Conservation (phyloP, 2,329 filamentous ascomycete species). For the Beauveria pseudobassiana region DNA sequence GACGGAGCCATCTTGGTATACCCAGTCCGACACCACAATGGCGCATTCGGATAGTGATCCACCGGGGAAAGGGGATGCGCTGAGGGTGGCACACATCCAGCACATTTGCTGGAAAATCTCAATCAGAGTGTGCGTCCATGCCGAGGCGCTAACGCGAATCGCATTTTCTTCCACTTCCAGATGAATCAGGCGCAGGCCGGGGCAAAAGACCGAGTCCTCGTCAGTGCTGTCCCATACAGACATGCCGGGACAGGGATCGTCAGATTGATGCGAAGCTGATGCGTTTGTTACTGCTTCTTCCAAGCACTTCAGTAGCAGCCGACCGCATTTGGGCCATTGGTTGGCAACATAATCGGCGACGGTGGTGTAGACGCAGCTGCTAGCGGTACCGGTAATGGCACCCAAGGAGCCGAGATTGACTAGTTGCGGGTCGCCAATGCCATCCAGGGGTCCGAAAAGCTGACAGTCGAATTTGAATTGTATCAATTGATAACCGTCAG, state of each 20-base stretch:
- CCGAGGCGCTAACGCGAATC: slow-evolving; percentile 26
- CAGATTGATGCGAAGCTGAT: slow-evolving; percentile 18
- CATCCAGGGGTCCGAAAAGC: slow-evolving; percentile 22
- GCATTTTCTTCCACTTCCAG: slow-evolving; percentile 27
- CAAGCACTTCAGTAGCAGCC: slow-evolving; percentile 23
- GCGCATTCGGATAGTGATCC: slow-evolving; percentile 22
- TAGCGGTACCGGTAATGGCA: slow-evolving; percentile 27
- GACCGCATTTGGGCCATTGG: slow-evolving; percentile 27
- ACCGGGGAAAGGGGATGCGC: slow-evolving; percentile 26
- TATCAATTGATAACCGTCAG: slow-evolving; percentile 27
- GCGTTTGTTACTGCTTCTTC: slow-evolving; percentile 26
- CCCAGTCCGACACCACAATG: slow-evolving; percentile 25
- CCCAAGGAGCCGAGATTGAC: slow-evolving; percentile 23
- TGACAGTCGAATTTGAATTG: slow-evolving; percentile 30
- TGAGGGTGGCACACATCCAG: slow-evolving; percentile 29
- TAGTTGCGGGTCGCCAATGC: slow-evolving; percentile 22
- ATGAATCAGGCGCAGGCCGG: slow-evolving; percentile 26
- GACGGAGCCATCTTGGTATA: slow-evolving; percentile 25
- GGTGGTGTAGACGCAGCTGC: slow-evolving; percentile 25
- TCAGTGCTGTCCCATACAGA: slow-evolving; percentile 29
- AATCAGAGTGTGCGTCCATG: slow-evolving; percentile 27
- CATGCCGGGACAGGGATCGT: slow-evolving; percentile 24
- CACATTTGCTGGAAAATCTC: slow-evolving; percentile 31
- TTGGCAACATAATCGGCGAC: slow-evolving; percentile 25
- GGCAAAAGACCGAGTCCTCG: slow-evolving; percentile 19